Evolutionary conservation across 2,329 filamentous ascomycete species (phyloP).

Genomic region (Pseudohalonectria lignicola): DNA sequence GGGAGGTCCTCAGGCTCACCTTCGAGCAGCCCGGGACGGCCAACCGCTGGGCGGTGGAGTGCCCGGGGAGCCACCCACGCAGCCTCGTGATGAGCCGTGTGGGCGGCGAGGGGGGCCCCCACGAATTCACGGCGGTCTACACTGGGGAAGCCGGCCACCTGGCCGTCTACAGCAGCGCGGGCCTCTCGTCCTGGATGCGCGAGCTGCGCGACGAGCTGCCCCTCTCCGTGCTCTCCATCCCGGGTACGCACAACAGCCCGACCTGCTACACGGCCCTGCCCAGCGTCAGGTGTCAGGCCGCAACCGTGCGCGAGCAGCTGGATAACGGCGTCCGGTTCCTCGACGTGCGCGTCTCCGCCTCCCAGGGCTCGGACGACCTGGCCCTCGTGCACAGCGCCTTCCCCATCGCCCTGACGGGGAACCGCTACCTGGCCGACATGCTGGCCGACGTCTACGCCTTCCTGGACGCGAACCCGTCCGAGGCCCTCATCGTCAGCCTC

Average conservation of each 20-base stretch:
- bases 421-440: conserved; percentile 68
- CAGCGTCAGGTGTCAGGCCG: conserved; percentile 86
- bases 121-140: conserved; percentile 57
- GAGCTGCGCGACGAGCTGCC: conserved; percentile 60
- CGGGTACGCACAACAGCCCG: conserved; percentile 91
- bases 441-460: conserved; percentile 64
- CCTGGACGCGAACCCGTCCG: conserved; percentile 64
- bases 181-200: conserved; percentile 70
- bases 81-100: conserved; percentile 51
- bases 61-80: conserved; percentile 49
- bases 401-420: conserved; percentile 73
- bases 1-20: conserved; percentile 62
- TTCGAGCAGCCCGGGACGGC: conserved; percentile 46
- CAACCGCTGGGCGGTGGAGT: conserved; percentile 61
- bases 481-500: conserved; percentile 75
- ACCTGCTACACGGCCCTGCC: conserved; percentile 77
- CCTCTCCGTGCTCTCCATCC: conserved; percentile 74
- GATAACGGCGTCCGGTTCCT: conserved; percentile 89
- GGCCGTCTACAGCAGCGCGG: conserved; percentile 59
- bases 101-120: conserved; percentile 16
- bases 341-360: conserved; percentile 65
- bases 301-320: conserved; percentile 66
- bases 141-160: conserved; percentile 43
- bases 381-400: conserved; percentile 85
- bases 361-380: conserved; percentile 32